A percentile compares a stretch with the other conserved stretches of the same genome.
These are phyloP conservation scores for Prunus mongolica DNA, from an alignment of 306 rosid genomes.

Conservation along the genomic window DNA sequence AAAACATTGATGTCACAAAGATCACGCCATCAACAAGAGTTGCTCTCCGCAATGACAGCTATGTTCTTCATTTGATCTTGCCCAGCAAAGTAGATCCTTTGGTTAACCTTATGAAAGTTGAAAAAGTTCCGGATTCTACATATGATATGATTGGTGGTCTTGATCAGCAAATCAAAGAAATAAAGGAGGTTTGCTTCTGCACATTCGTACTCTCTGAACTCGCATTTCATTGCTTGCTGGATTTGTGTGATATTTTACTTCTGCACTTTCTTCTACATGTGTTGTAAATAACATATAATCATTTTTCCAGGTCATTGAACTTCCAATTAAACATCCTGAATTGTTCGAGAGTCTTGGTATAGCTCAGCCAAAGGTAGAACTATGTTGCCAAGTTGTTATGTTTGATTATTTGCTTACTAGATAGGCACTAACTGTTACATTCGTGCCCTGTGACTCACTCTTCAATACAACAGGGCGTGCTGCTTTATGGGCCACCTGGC, in stretches of 20 bases:
- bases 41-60: constrained; percentile 98
- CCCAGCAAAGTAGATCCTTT: constrained; percentile 99
- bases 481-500: constrained; percentile 97
- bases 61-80: constrained; percentile 88
- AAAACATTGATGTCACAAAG: constrained; percentile 89
- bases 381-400: neutral
- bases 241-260: constrained; percentile 4
- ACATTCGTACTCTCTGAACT: constrained; percentile 13
- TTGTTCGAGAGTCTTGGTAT: constrained; percentile 99
- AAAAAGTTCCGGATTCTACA: constrained; percentile 98
- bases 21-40: constrained; percentile 97
- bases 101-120: constrained; percentile 98
- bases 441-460: constrained; percentile 4
- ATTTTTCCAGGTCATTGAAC: constrained; percentile 80
- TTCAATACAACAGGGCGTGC: constrained; percentile 60
- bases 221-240: neutral
- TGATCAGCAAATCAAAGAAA: constrained; percentile 98
- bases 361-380: constrained; percentile 94
- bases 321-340: constrained; percentile 98
- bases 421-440: neutral
- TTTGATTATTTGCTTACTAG: neutral
- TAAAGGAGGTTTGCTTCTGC: constrained; percentile 65
- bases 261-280: constrained; percentile 6
- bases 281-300: neutral
- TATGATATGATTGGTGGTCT: constrained; percentile 99